Base-by-base conservation (phyloP, 352 stramenopile species). In the Phytopythium aichiense region DNA sequence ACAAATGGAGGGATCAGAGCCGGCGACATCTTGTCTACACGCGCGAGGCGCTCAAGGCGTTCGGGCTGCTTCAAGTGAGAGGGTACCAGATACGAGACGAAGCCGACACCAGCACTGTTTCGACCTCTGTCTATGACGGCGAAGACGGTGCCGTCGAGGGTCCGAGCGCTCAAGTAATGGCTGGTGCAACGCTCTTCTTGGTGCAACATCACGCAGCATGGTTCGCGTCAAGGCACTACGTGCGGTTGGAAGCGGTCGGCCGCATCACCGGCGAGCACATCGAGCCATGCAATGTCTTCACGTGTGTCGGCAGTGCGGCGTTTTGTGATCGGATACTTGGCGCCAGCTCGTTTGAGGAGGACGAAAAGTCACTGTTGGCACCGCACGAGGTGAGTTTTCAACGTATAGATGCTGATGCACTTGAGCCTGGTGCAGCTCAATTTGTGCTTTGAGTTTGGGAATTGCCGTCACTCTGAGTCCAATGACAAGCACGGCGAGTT, bases 31-130 rank as follows among this genome's bases (percentile, higher is more conserved):
- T 67, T 20, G 63, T 58, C 12, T 73, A 72, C 50, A 65, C 57
- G 28, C 25, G 51, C 5, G 40, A 50, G 15, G 42, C 54, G 2
- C 33, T 73, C 20, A 67, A 63, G 46, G 54, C 66, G 16, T 73
- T 67, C 22, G 66, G 66, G 1, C 22, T 73, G 31, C 43, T 73
- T 15, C 54, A 60, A 49, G 62, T 69, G 54, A 45, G 20, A 13
- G 43, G 20, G n/a, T 28, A 50, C n/a, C 43, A 25, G 20, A 11
- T 30, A n/a, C 1, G 28, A 9, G n/a, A 30, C 43, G n/a, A 28
- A 30, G n/a, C 20, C 43, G 20, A 28, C n/a, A 50, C 8, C 8
- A 28, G 20, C 8, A 22, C 8, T 13, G 30, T 7, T 15, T 18
- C 7, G 4, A 8, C 20, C 28, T 30, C 9, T 13, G 4, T 22